Conservation (phyloP, 2,329 filamentous ascomycete species). For the Neonectria neomacrospora region DNA sequence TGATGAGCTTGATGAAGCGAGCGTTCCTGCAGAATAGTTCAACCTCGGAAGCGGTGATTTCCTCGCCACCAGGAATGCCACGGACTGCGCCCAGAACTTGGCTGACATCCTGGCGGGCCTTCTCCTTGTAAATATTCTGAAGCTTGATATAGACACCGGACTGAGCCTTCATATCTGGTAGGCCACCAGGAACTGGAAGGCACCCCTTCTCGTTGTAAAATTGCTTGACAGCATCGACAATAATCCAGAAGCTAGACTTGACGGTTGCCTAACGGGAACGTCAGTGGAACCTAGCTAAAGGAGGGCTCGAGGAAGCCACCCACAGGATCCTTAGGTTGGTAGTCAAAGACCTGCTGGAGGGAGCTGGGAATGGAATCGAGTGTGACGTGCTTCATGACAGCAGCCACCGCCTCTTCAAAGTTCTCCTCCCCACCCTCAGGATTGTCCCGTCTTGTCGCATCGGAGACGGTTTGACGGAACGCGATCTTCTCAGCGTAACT, state of each 20-base stretch:
- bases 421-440: slow-evolving; percentile 94
- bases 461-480: slow-evolving; percentile 78
- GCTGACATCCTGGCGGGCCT: slow-evolving; percentile 80
- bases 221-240: slow-evolving; percentile 79
- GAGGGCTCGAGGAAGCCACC: slow-evolving; percentile 42
- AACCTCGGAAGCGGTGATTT: slow-evolving; percentile 77
- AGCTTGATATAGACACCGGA: slow-evolving; percentile 89
- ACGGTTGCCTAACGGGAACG: slow-evolving; percentile 53
- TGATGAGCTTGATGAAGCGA: slow-evolving; percentile 89
- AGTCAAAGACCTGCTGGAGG: slow-evolving; percentile 81
- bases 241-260: slow-evolving; percentile 83
- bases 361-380: slow-evolving; percentile 73
- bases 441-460: slow-evolving; percentile 75
- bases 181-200: slow-evolving; percentile 84
- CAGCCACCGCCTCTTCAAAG: slow-evolving; percentile 89
- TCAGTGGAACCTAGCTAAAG: slow-evolving; percentile 16
- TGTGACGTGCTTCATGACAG: slow-evolving; percentile 88
- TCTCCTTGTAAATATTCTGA: slow-evolving; percentile 92
- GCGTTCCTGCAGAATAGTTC: slow-evolving; percentile 97
- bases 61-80: slow-evolving; percentile 57
- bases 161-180: slow-evolving; percentile 98
- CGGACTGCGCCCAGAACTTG: slow-evolving; percentile 78
- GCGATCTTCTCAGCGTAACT: slow-evolving; percentile 87
- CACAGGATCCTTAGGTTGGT: slow-evolving; percentile 64
- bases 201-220: slow-evolving; percentile 80